Base-by-base conservation (phyloP, 441 rosid genomes). In the Sinapis alba region DNA sequence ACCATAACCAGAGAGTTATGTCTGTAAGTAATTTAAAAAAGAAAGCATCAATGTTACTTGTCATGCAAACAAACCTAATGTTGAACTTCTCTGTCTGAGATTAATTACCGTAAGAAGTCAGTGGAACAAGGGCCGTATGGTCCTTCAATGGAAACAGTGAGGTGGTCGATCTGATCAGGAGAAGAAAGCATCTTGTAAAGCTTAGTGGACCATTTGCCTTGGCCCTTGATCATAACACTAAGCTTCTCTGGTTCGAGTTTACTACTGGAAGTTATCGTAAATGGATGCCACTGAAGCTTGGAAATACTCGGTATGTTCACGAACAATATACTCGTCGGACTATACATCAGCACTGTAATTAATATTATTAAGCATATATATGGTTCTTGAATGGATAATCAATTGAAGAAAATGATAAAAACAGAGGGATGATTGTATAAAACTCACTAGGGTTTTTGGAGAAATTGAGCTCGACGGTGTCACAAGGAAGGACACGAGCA, bases 241-340 rank as follows among this genome's bases (percentile, higher is more conserved):
- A 85, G 45, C 51, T 15, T 83, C 58, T 85, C 87, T 41, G 83
- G 74, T 56, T 87, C 91, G 63, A 85, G 73, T 34, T 81, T 87
- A 69, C 89, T 80, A 30, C 71, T 85, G 1, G 89, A 87, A 68
- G 71, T 68, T 60, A 87, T 36, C 8, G 91, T 83, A 73, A 84
- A 85, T 19, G 91, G 91, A 77, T 87, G 91, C 89, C 91, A 87
- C 5, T 87, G 89, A 63, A 87, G 73, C 82, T 75, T 87, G 15
- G 91, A 87, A 69, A 87, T 78, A 59, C 81, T 74, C 10, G 86
- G 89, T 62, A 87, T 82, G 69, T 84, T 85, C 51, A 87, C 24
- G 57, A 85, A 87, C 76, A 83, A 0, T 15, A 72, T 72, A 67
- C 91, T 87, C 6, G 85, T 84, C 12, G 87, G 78, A 53, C 58